A percentile compares a stretch with the other conserved stretches of the same genome.
Evolutionary conservation across 1,284 basidiomycete species (phyloP).

Genomic region (Puccinia horiana): DNA sequence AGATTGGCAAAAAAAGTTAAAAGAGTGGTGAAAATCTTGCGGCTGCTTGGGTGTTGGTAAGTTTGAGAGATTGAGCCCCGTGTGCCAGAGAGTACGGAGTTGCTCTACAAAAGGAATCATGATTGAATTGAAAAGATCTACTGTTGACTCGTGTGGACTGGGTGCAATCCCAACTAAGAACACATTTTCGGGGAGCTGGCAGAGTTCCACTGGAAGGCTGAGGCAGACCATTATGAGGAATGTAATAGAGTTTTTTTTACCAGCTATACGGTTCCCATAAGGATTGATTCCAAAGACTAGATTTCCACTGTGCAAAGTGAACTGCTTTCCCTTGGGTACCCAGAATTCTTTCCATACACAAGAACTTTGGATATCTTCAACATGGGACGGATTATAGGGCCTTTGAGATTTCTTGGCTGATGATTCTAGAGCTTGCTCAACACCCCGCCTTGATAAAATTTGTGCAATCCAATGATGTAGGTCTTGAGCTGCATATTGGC

Average conservation of each 20-base stretch:
- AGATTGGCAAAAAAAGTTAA: constrained; percentile 50
- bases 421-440: constrained; percentile 12
- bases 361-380: no score
- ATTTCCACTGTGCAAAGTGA: neutral
- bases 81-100: constrained; percentile 56
- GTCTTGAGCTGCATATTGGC: constrained; percentile 32
- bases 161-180: constrained; percentile 60
- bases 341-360: constrained; percentile 33
- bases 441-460: constrained; percentile 1
- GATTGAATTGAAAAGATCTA: constrained; percentile 56
- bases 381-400: constrained; percentile 6
- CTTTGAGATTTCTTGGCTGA: neutral
- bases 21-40: constrained; percentile 17
- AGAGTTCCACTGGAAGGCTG: constrained; percentile 54
- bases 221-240: constrained; percentile 21
- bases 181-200: constrained; percentile 59
- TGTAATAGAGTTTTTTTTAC: neutral
- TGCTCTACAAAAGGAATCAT: constrained; percentile 56
- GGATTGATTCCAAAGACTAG: constrained; percentile 39
- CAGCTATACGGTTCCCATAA: constrained; percentile 20
- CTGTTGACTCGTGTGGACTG: constrained; percentile 51
- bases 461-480: constrained; percentile 34
- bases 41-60: neutral
- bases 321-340: constrained; percentile 1
- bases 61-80: constrained; percentile 53